Base-by-base conservation (phyloP, 2,329 filamentous ascomycete species). In the Fonsecaea pedrosoi region DNA sequence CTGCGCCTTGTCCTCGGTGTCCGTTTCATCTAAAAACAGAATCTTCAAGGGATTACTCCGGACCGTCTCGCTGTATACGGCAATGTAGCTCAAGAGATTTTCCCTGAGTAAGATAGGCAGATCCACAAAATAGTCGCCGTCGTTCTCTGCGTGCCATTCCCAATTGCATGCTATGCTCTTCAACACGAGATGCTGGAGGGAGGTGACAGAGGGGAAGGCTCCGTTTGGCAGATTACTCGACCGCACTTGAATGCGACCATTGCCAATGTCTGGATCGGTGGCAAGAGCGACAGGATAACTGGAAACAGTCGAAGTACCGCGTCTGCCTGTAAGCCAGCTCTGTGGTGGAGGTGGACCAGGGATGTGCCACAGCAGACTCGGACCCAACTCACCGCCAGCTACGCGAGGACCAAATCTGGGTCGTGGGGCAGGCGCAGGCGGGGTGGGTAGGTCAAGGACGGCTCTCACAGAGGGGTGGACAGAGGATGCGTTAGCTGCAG, bases 151-250 rank as follows among this genome's bases (percentile, higher is more conserved):
- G 67, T 89, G 82, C 75, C 83, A 82, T 9, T 80, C 75, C 87
- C 87, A 90, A 30, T 86, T 81, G 30, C 75, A 72, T 2, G 86
- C 85, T 71, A 89, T 82, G 0, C 80, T 79, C 70, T 84, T 86
- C 42, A 89, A 73, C 15, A 82, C 75, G 4, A 79, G 73, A 75
- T 88, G 82, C 54, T 83, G 69, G 7, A 90, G 76, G 60, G 82
- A 85, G n/a, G 66, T 58, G 32, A 71, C 65, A 2, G 66, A 61
- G 2, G 81, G 81, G 37, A 82, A 78, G 1, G 66, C 67, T 15
- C 74, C 69, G 13, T 79, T 80, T 0, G 81, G 82, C 2, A 83
- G 74, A 32, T n/a, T 72, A 18, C 71, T 71, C 25, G 67, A 66
- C 13, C 68, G 60, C 37, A 70, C 67, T 12, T 70, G 67, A n/a